Base-by-base conservation (phyloP, 2,329 filamentous ascomycete species). In the Stachybotrys elegans region DNA sequence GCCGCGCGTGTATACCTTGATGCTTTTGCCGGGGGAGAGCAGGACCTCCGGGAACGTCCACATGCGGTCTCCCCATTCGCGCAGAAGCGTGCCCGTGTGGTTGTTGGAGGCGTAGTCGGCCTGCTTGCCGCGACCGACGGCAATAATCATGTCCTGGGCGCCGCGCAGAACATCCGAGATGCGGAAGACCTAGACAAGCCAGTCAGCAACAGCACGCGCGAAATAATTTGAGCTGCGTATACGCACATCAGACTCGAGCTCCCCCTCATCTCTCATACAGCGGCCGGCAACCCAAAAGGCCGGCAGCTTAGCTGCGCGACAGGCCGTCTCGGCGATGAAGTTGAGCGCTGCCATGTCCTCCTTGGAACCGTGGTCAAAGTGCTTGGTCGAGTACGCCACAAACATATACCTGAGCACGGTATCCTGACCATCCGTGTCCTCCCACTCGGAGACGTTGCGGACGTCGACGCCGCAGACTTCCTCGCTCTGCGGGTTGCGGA, bases 41-140 rank as follows among this genome's bases (percentile, higher is more conserved):
- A 57, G 55, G 29, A 57, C 52, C 41, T 57, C 55, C 2, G 55
- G 55, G 21, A 57, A 57, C 12, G 53, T 57, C 55, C 55, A 57
- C 53, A 57, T 57, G 12, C 53, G 51, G n/a, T 52, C 55, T 11
- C 55, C 55, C 55, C 55, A 57, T 48, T 57, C 53, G 9, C 50
- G 52, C 11, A 57, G 49, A 7, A 57, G 41, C n/a, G 45, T 36
- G 23, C 57, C 55, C n/a, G 55, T 54, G 12, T 49, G 50, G 34
- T 40, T 32, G 25, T 52, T 54, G 14, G 40, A 46, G 16, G 49
- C 47, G 11, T 43, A 38, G 4, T 41, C 41, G 4, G 45, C 23
- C n/a, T n/a, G 14, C 31, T 53, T 53, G 13, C 55, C 51, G 22
- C 43, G 48, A 5, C 54, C 53, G 4, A 57, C 48, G 12, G 53